These are phyloP conservation scores for Teunomyces atbi DNA, from an alignment of 805 yeast genomes.

Conservation along the genomic window DNA sequence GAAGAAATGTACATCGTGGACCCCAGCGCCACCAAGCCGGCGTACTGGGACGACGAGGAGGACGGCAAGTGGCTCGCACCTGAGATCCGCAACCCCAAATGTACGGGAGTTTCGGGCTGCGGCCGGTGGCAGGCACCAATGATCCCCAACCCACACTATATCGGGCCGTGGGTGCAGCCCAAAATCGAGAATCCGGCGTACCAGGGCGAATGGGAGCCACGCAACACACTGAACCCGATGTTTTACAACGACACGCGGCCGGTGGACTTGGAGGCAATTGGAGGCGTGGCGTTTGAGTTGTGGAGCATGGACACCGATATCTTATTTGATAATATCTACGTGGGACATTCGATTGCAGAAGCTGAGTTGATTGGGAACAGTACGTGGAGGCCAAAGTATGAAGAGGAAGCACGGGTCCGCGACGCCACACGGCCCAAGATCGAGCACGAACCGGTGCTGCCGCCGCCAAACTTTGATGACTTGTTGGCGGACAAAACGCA, in stretches of 20 bases:
- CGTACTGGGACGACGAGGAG: slow-evolving; percentile 84
- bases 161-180: slow-evolving; percentile 79
- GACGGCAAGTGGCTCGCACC: slow-evolving; percentile 87
- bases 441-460: slow-evolving; percentile 40
- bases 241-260: slow-evolving; percentile 60
- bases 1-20: slow-evolving; percentile 59
- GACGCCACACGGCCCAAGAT: slow-evolving; percentile 42
- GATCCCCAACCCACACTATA: slow-evolving; percentile 65
- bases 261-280: slow-evolving; percentile 59
- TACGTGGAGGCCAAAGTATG: slow-evolving; percentile 60
- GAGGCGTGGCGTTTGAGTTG: slow-evolving; percentile 83
- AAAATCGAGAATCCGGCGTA: slow-evolving; percentile 69
- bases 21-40: slow-evolving; percentile 66
- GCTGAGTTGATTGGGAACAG: slow-evolving; percentile 81
- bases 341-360: slow-evolving; percentile 81
- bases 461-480: slow-evolving; percentile 43
- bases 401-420: slow-evolving; percentile 47
- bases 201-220: slow-evolving; percentile 77
- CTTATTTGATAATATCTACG: slow-evolving; percentile 76
- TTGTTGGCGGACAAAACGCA: slow-evolving; percentile 19
- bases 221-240: slow-evolving; percentile 64
- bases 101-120: slow-evolving; percentile 64
- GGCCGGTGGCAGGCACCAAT: slow-evolving; percentile 76
- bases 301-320: slow-evolving; percentile 83
- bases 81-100: slow-evolving; percentile 67